These are phyloP conservation scores for Pichia heedii DNA, from an alignment of 805 yeast genomes.

Conservation along the genomic window DNA sequence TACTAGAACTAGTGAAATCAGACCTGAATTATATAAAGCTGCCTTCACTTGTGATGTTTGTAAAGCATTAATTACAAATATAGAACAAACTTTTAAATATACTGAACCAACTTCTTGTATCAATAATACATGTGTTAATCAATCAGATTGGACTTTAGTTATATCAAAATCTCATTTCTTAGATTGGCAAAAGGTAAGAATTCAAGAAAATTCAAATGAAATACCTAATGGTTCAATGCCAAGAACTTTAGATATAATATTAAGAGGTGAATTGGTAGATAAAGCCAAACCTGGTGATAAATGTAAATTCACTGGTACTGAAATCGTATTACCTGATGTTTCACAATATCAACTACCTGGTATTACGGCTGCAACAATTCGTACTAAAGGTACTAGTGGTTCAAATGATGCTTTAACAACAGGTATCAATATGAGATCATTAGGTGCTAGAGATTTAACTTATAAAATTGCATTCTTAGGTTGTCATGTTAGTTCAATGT, in stretches of 20 bases:
- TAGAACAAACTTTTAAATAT: conserved; percentile 86
- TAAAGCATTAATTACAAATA: conserved; percentile 73
- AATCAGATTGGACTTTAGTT: conserved; percentile 75
- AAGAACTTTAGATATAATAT: conserved; percentile 82
- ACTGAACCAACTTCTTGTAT: conserved; percentile 94
- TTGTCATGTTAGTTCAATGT: conserved; percentile 71
- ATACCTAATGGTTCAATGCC: conserved; percentile 99
- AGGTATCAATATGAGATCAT: conserved; percentile 73
- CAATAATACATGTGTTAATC: conserved; percentile 79
- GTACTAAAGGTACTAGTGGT: conserved; percentile 46
- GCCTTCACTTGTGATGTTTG: conserved; percentile 87
- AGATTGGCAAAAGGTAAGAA: conserved; percentile 95
- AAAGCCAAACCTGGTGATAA: conserved; percentile 96
- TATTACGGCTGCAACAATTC: conserved; percentile 72
- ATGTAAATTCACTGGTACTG: conserved; percentile 88
- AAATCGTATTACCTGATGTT: conserved; percentile 90
- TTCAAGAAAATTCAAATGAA: conserved; percentile 93
- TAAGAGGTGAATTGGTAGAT: conserved; percentile 92
- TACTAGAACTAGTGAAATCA: conserved; percentile 90
- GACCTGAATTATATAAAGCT: conserved; percentile 86
- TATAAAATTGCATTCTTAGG: conserved; percentile 88
- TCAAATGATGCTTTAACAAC: conserved; percentile 59
- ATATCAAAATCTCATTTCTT: conserved; percentile 77
- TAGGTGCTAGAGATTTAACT: conserved; percentile 93
- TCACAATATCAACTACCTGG: conserved; percentile 94